Evolutionary conservation across 345 rosid genomes (phyloP).

Genomic region (Dipteronia sinensis): DNA sequence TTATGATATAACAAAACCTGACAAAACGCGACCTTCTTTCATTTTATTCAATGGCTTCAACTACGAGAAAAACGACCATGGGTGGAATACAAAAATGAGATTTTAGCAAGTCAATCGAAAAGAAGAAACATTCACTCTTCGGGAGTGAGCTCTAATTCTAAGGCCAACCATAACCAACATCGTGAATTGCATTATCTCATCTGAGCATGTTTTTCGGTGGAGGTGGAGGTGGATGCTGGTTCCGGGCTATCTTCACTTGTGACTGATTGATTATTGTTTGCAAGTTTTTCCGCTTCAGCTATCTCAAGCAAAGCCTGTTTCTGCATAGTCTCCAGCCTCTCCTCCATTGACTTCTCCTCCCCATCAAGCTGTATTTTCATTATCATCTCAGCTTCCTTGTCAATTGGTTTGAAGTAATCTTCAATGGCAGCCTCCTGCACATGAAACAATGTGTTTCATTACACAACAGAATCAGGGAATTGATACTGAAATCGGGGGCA

Average conservation of each 20-base stretch:
- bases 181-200: slow-evolving; percentile 19
- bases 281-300: slow-evolving; percentile 53
- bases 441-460: neutral
- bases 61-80: neutral
- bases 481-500: neutral
- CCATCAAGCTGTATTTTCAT: slow-evolving; percentile 86
- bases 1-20: neutral
- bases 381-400: slow-evolving; percentile 72
- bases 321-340: slow-evolving; percentile 67
- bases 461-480: neutral
- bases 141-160: neutral
- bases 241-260: slow-evolving; percentile 30
- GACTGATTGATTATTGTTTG: slow-evolving; percentile 24
- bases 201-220: slow-evolving; percentile 26
- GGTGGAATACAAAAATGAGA: neutral
- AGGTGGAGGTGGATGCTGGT: slow-evolving; percentile 20
- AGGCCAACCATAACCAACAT: neutral
- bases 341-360: slow-evolving; percentile 75
- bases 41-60: neutral
- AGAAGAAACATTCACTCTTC: neutral
- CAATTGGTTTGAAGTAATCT: slow-evolving; percentile 81
- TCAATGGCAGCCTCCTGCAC: slow-evolving; percentile 82
- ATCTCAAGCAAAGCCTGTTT: slow-evolving; percentile 57
- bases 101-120: neutral
- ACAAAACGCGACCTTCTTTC: neutral